Evolutionary conservation across 2,329 filamentous ascomycete genomes (phyloP).

Genomic region (Plectosphaerella plurivora): DNA sequence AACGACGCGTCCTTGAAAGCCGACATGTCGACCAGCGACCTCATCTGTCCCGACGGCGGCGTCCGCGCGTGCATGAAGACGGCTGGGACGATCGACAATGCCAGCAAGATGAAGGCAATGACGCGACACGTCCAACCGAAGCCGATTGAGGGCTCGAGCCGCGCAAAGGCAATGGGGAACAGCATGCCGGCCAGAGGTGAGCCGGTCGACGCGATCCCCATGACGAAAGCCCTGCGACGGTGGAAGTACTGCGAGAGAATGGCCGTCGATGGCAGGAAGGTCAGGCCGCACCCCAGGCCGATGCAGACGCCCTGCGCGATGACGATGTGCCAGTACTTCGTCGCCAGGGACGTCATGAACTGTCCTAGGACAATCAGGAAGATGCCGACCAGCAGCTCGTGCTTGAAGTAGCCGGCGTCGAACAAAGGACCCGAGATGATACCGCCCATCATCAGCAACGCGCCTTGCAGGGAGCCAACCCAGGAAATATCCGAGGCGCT

Average conservation of each 20-base stretch:
- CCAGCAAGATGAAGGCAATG: conserved; percentile 38
- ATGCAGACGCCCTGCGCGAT: conserved; percentile 33
- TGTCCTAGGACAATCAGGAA: conserved; percentile 32
- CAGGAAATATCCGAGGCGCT: conserved; percentile 37
- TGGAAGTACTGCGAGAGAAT: conserved; percentile 36
- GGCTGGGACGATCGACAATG: conserved; percentile 28
- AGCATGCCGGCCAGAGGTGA: conserved; percentile 37
- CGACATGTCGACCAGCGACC: conserved; percentile 27
- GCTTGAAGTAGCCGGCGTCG: conserved; percentile 35
- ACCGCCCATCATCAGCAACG: conserved; percentile 34
- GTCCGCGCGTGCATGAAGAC: conserved; percentile 32
- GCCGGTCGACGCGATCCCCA: conserved; percentile 26
- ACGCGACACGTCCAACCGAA: conserved; percentile 48
- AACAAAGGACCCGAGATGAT: conserved; percentile 34
- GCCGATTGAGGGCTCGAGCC: conserved; percentile 43
- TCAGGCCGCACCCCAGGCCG: conserved; percentile 29
- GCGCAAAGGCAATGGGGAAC: conserved; percentile 29
- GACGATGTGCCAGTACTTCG: conserved; percentile 36
- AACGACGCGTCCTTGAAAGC: conserved; percentile 34
- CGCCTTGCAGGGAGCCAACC: conserved; percentile 38
- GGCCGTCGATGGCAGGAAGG: conserved; percentile 28
- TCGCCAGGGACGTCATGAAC: conserved; percentile 41
- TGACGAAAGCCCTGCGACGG: conserved; percentile 23
- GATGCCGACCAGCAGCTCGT: conserved; percentile 27
- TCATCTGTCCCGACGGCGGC: not conserved